Conservation (phyloP, 306 rosid species). For the Medicago lupulina region DNA sequence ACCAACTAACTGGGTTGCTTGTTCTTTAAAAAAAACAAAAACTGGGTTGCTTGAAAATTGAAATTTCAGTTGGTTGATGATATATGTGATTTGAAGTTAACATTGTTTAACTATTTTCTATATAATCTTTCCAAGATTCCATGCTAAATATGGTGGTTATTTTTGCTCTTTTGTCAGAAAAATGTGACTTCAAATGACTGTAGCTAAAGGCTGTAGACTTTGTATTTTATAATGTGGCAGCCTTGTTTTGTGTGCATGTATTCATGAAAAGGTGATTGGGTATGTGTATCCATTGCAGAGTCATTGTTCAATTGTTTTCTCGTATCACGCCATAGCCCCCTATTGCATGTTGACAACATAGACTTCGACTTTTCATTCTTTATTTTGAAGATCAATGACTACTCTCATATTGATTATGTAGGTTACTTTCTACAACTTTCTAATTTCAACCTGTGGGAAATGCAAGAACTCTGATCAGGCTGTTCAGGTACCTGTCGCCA, state of each 20-base stretch:
- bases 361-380: slow-evolving; percentile 13
- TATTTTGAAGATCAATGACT: slow-evolving; percentile 28
- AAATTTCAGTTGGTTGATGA: slow-evolving; percentile 5
- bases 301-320: slow-evolving; percentile 31
- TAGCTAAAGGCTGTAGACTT: slow-evolving; percentile 30
- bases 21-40: background rate
- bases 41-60: slow-evolving; percentile 24
- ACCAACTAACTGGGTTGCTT: slow-evolving; percentile 3
- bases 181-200: slow-evolving; percentile 20
- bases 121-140: slow-evolving; percentile 4
- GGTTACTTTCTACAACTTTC: slow-evolving; percentile 78
- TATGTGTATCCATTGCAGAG: slow-evolving; percentile 22
- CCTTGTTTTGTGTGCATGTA: slow-evolving; percentile 12
- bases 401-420: slow-evolving; percentile 44
- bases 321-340: slow-evolving; percentile 1
- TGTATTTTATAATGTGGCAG: slow-evolving; percentile 17
- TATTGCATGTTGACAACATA: slow-evolving; percentile 1
- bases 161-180: slow-evolving; percentile 8
- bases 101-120: slow-evolving; percentile 9
- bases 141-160: background rate
- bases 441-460: slow-evolving; percentile 87
- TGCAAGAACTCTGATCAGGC: slow-evolving; percentile 83
- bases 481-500: slow-evolving; percentile 59
- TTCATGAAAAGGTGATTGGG: slow-evolving; percentile 22
- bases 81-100: slow-evolving; percentile 26